Evolutionary conservation across 192 early-diverging fungal genomes (phyloP).

Genomic region (Pilobolus umbonatus): DNA sequence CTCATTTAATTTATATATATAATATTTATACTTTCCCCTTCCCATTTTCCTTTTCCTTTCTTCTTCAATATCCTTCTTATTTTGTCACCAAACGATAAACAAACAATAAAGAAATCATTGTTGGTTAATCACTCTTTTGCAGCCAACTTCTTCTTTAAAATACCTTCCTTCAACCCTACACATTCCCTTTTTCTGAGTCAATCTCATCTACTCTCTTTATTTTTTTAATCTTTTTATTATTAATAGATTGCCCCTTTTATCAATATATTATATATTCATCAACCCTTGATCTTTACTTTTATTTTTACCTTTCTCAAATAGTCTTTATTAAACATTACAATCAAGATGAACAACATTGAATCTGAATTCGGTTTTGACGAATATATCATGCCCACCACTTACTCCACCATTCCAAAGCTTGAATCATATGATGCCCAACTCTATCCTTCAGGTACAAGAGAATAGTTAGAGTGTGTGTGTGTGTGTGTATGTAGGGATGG

Average conservation of each 20-base stretch:
- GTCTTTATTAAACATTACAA: too few relatives aligned
- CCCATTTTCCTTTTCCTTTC: conserved; percentile 4
- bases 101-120: neutral
- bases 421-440: conserved; percentile 18
- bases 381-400: conserved; percentile 29
- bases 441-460: conserved; percentile 10
- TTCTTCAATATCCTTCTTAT: neutral
- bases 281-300: neutral
- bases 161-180: conserved; percentile 13
- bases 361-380: conserved; percentile 26
- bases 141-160: conserved; percentile 1
- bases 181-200: neutral
- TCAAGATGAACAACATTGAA: conserved; percentile 17
- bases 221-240: neutral
- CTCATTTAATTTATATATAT: neutral
- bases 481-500: neutral
- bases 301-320: neutral
- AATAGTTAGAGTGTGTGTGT: neutral
- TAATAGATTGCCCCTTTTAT: neutral
- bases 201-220: neutral
- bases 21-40: neutral
- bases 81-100: conserved; percentile 6
- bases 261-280: neutral
- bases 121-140: conserved; percentile 17
- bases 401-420: conserved; percentile 18